These are phyloP conservation scores for Yamadazyma philogaea DNA, from an alignment of 805 yeast genomes.

Conservation along the genomic window DNA sequence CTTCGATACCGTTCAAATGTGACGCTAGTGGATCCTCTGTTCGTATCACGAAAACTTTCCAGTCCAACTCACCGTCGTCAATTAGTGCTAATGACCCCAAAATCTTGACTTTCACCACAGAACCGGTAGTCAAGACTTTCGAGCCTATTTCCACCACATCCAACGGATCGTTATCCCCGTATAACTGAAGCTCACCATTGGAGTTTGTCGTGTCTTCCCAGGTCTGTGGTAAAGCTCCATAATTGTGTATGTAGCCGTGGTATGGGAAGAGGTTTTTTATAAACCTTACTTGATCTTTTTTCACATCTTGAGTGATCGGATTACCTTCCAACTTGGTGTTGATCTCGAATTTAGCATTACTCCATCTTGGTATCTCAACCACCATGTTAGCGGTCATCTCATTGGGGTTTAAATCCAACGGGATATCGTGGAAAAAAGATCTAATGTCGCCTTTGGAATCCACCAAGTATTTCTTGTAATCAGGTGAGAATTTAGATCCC, in stretches of 20 bases:
- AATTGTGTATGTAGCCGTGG: conserved; percentile 82
- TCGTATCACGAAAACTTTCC: conserved; percentile 90
- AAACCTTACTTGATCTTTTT: conserved; percentile 71
- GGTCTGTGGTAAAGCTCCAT: conserved; percentile 89
- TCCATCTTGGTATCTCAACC: conserved; percentile 58
- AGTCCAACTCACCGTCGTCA: conserved; percentile 88
- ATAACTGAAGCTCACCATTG: conserved; percentile 40
- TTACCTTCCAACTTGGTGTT: conserved; percentile 54
- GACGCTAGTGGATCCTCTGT: conserved; percentile 80
- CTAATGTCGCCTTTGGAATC: conserved; percentile 42
- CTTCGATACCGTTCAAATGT: conserved; percentile 85
- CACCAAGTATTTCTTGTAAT: conserved; percentile 44
- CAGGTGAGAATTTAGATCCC: conserved; percentile 36
- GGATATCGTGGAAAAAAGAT: conserved; percentile 73
- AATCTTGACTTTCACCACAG: conserved; percentile 83
- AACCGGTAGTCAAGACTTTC: conserved; percentile 61
- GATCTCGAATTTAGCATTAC: conserved; percentile 81
- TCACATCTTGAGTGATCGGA: conserved; percentile 78
- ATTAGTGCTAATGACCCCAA: conserved; percentile 92
- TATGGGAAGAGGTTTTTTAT: conserved; percentile 78
- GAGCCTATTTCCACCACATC: conserved; percentile 86
- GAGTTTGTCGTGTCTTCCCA: conserved; percentile 90
- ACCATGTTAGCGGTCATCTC: conserved; percentile 44
- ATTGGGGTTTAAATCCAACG: conserved; percentile 46
- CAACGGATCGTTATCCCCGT: conserved; percentile 47